Evolutionary conservation across 345 rosid genomes (phyloP).

Genomic region (Gossypium thurberi): DNA sequence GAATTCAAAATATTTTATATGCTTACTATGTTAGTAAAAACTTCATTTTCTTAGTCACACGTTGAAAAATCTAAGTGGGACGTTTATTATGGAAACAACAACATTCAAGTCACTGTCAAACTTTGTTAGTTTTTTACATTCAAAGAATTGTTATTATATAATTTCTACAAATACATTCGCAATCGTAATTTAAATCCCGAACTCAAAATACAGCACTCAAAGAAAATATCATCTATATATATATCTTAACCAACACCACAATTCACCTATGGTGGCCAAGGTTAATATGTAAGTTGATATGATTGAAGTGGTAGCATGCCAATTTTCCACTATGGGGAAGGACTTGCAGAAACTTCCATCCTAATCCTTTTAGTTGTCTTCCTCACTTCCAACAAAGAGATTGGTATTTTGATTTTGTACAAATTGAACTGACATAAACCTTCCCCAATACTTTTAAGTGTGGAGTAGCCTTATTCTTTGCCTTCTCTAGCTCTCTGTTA

Average conservation of each 20-base stretch:
- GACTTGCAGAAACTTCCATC: not conserved
- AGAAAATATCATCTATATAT: not conserved
- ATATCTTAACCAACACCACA: not conserved
- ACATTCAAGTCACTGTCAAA: not conserved
- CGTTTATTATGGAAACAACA: too few species aligned
- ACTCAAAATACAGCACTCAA: not conserved
- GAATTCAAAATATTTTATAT: too few species aligned
- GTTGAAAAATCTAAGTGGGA: too few species aligned
- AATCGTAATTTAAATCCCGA: not conserved
- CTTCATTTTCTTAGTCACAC: too few species aligned
- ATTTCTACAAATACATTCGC: not conserved
- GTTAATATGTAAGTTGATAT: not conserved
- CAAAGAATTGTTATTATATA: not conserved
- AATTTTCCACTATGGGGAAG: conserved; percentile 9
- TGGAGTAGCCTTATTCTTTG: not conserved
- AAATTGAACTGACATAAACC: not conserved
- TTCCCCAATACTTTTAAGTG: not conserved
- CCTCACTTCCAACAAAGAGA: not conserved
- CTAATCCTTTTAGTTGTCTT: not conserved
- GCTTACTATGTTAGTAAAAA: too few species aligned
- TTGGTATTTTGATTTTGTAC: not conserved
- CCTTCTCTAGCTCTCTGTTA: not conserved
- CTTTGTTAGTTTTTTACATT: not conserved
- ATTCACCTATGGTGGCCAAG: not conserved
- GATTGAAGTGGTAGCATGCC: not conserved